Evolutionary conservation across 164 flowering plant genomes (phyloP).

Genomic region (Kalanchoe fedtschenkoi): DNA sequence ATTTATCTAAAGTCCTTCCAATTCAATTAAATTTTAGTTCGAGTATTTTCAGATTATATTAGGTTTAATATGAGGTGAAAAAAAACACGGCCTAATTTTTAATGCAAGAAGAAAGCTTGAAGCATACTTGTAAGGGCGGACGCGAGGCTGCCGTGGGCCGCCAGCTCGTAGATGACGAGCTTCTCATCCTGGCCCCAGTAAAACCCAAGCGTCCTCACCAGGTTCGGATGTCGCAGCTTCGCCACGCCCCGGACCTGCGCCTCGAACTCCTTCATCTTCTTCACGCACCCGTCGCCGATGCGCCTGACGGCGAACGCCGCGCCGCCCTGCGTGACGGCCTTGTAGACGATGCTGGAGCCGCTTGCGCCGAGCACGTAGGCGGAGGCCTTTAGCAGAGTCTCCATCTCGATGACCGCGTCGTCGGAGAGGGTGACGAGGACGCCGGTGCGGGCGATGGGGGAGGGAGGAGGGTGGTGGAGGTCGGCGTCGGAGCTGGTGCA

Average conservation of each 20-base stretch:
- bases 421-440: constrained; percentile 53
- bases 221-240: constrained; percentile 41
- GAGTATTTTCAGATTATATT: no score
- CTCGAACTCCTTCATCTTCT: constrained; percentile 42
- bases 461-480: neutral
- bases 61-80: no score
- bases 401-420: constrained; percentile 42
- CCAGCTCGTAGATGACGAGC: constrained; percentile 50
- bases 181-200: constrained; percentile 62
- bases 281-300: constrained; percentile 42
- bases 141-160: constrained; percentile 50
- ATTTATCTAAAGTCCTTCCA: no score
- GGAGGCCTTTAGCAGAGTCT: constrained; percentile 43
- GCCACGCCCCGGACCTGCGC: constrained; percentile 34
- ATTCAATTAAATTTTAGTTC: no score
- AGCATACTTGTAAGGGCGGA: constrained; percentile 32
- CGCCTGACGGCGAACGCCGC: constrained; percentile 65
- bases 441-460: neutral
- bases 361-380: constrained; percentile 51
- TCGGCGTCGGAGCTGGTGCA: constrained; percentile 30
- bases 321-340: constrained; percentile 62
- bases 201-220: constrained; percentile 49
- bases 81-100: no score
- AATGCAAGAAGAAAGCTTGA: constrained; percentile 7
- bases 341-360: constrained; percentile 46